Evolutionary conservation across 139 green algal genomes (phyloP).

Genomic region (Astrephomene gubernaculifera): DNA sequence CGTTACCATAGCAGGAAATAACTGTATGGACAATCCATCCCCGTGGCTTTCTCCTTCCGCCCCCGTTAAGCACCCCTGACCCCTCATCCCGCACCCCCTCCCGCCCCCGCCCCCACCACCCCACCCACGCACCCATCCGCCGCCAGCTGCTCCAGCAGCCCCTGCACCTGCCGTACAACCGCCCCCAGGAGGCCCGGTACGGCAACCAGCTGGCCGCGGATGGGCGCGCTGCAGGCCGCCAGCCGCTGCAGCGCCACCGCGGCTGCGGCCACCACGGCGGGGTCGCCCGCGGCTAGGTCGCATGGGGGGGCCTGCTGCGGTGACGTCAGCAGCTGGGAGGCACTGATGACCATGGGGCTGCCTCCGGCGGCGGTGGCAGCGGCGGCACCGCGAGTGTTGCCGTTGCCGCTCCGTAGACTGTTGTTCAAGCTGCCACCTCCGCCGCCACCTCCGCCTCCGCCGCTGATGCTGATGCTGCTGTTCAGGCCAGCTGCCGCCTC

Average conservation of each 20-base stretch:
- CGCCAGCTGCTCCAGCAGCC: slow-evolving; percentile 28
- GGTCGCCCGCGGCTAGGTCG: not conserved
- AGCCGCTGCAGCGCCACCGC: slow-evolving; percentile 22
- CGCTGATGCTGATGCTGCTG: not conserved
- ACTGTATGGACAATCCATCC: too few species aligned
- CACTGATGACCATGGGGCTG: not conserved
- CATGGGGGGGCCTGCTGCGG: not conserved
- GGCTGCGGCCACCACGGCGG: slow-evolving; percentile 18
- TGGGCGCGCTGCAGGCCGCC: not conserved
- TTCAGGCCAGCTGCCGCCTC: not conserved
- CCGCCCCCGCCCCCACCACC: not conserved
- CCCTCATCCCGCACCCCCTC: not conserved
- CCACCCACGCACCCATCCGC: slow-evolving; percentile 12
- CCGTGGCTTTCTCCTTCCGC: too few species aligned
- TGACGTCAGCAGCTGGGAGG: not conserved
- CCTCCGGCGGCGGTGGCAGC: not conserved
- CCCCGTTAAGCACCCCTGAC: too few species aligned
- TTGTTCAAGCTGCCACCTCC: not conserved
- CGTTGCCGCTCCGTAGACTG: slow-evolving; percentile 7
- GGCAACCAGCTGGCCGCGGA: not conserved
- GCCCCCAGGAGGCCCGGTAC: slow-evolving; percentile 2
- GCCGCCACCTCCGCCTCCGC: not conserved
- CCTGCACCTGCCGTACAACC: slow-evolving; percentile 29
- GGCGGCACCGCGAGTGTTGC: not conserved
- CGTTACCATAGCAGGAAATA: too few species aligned